Percentiles rank a stretch among this genome's conserved stretches.
phyloP scores from a whole-genome alignment of 2,329 filamentous ascomycete species.

The Periconia macrospinosa region DNA sequence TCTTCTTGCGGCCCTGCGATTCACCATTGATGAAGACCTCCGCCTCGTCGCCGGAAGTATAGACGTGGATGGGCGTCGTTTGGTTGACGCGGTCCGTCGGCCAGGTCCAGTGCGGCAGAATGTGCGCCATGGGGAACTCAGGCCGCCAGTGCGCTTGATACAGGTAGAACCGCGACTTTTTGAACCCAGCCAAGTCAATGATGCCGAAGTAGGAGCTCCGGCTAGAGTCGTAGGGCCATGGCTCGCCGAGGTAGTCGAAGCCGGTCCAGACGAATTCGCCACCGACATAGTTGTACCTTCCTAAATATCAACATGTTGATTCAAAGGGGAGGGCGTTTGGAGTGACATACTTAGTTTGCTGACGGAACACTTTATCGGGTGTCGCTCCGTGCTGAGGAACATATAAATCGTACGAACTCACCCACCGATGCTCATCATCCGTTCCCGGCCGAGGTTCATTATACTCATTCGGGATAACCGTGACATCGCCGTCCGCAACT shows the following conservation, averaged over 20 bases:
- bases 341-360: constrained; percentile 46
- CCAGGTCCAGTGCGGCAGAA: constrained; percentile 62
- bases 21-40: constrained; percentile 58
- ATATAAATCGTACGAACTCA: constrained; percentile 59
- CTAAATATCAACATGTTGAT: too few species aligned
- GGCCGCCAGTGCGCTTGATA: constrained; percentile 60
- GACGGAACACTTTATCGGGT: constrained; percentile 57
- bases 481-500: constrained; percentile 40
- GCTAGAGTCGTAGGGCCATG: constrained; percentile 52
- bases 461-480: constrained; percentile 36
- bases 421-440: constrained; percentile 38
- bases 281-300: constrained; percentile 53
- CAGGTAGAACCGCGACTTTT: constrained; percentile 59
- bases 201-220: constrained; percentile 61
- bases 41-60: constrained; percentile 55
- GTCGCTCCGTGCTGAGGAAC: constrained; percentile 51
- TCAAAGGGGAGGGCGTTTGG: too few species aligned
- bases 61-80: constrained; percentile 59
- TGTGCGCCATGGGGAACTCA: constrained; percentile 53
- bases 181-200: constrained; percentile 60
- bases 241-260: constrained; percentile 56
- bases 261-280: constrained; percentile 60
- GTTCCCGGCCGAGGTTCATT: constrained; percentile 30
- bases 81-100: constrained; percentile 46
- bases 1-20: constrained; percentile 48